Conservation (phyloP, 768 basidiomycete genomes). For the Amanita subjunquillea region DNA sequence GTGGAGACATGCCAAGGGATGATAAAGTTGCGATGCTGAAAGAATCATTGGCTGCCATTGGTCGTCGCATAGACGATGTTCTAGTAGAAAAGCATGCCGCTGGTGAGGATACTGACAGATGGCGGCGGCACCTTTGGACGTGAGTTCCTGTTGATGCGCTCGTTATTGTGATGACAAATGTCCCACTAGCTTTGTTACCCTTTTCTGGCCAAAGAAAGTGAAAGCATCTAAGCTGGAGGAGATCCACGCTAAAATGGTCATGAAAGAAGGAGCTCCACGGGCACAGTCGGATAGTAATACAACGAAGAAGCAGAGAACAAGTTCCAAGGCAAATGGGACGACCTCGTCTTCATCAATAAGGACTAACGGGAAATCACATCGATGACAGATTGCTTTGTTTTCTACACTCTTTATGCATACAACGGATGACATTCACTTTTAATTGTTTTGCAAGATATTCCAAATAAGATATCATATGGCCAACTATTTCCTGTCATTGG, state of each 20-base stretch:
- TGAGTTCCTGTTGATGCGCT: slow-evolving; percentile 32
- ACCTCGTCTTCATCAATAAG: slow-evolving; percentile 32
- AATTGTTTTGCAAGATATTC: slow-evolving; percentile 3
- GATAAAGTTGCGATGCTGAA: slow-evolving; percentile 95
- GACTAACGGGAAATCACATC: slow-evolving; percentile 52
- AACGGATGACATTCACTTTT: slow-evolving; percentile 12
- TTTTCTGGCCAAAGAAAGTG: slow-evolving; percentile 98
- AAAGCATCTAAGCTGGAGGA: slow-evolving; percentile 89
- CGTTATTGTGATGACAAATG: background rate
- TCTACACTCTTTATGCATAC: slow-evolving; percentile 4
- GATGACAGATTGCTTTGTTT: slow-evolving; percentile 26
- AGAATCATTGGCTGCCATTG: slow-evolving; percentile 90
- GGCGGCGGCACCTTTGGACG: slow-evolving; percentile 97
- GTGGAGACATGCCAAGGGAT: slow-evolving; percentile 87
- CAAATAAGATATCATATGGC: background rate
- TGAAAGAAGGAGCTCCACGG: slow-evolving; percentile 69
- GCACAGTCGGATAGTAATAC: slow-evolving; percentile 38
- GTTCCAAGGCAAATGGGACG: slow-evolving; percentile 46
- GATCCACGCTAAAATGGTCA: slow-evolving; percentile 94
- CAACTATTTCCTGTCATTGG: slow-evolving; percentile 8
- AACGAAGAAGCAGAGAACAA: slow-evolving; percentile 51
- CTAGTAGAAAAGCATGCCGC: slow-evolving; percentile 63
- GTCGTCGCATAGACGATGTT: slow-evolving; percentile 81
- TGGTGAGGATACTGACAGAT: slow-evolving; percentile 78
- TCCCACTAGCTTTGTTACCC: slow-evolving; percentile 69